Percentiles rank a stretch among this genome's conserved stretches.
Evolutionary conservation across 2,329 filamentous ascomycete species (phyloP).

Genomic region (Fusarium virguliforme): DNA sequence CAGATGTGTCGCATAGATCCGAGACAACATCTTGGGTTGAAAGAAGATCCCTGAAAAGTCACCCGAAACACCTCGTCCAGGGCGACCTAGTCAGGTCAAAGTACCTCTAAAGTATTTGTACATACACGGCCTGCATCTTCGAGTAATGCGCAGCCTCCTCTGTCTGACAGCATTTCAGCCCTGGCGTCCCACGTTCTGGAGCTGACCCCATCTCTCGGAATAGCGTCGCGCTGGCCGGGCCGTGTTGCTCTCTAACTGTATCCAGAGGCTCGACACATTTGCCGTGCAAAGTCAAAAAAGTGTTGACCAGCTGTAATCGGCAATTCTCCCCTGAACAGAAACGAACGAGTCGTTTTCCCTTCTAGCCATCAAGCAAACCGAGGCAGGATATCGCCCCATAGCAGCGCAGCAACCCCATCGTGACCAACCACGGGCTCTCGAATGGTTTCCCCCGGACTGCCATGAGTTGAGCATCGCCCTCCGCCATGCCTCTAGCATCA

Average conservation of each 20-base stretch:
- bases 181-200: conserved; percentile 10
- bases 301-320: background rate
- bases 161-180: conserved; percentile 10
- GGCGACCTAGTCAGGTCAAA: background rate
- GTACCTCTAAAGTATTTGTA: conserved; percentile 5
- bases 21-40: conserved; percentile 11
- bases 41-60: background rate
- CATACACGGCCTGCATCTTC: background rate
- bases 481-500: conserved; percentile 1
- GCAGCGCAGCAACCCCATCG: background rate
- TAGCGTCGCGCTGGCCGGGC: conserved; percentile 11
- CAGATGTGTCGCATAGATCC: conserved; percentile 15
- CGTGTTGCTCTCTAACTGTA: background rate
- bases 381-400: background rate
- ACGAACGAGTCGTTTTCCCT: background rate
- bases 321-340: background rate
- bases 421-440: conserved; percentile 5
- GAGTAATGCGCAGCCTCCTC: conserved; percentile 8
- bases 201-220: background rate
- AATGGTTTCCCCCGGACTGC: conserved; percentile 2
- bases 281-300: background rate
- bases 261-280: background rate
- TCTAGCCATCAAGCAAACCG: background rate
- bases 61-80: background rate
- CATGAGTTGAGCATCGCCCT: conserved; percentile 11